Conservation (phyloP, 345 rosid species). For the Eucalyptus paniculata region DNA sequence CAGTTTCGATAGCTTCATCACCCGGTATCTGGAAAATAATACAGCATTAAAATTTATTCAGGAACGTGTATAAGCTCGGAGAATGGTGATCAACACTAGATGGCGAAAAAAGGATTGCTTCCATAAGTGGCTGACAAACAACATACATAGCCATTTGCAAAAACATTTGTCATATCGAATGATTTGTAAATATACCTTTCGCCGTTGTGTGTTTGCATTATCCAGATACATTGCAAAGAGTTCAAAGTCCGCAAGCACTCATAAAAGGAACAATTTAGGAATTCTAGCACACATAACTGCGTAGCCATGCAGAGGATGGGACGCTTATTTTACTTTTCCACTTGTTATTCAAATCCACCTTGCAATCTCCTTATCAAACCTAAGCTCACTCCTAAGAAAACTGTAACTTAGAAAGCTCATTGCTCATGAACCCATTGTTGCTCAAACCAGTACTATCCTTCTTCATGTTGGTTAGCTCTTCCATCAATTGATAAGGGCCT, state of each 20-base stretch:
- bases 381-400: background rate
- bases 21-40: conserved; percentile 25
- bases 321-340: background rate
- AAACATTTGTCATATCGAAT: fast-evolving
- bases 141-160: background rate
- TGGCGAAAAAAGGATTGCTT: background rate
- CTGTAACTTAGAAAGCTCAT: background rate
- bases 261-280: background rate
- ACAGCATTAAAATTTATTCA: background rate
- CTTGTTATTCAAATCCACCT: fast-evolving
- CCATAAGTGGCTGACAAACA: background rate
- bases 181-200: background rate
- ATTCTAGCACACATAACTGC: background rate
- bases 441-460: background rate
- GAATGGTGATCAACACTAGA: background rate
- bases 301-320: background rate
- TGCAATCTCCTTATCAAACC: background rate
- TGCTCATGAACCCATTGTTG: background rate
- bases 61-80: background rate
- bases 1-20: conserved; percentile 42
- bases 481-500: fast-evolving
- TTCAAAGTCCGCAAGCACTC: background rate
- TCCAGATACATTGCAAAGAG: background rate
- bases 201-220: fast-evolving
- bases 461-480: background rate